Evolutionary conservation across 202 grass and related monocot species (phyloP).

Genomic region (Eragrostis tef): DNA sequence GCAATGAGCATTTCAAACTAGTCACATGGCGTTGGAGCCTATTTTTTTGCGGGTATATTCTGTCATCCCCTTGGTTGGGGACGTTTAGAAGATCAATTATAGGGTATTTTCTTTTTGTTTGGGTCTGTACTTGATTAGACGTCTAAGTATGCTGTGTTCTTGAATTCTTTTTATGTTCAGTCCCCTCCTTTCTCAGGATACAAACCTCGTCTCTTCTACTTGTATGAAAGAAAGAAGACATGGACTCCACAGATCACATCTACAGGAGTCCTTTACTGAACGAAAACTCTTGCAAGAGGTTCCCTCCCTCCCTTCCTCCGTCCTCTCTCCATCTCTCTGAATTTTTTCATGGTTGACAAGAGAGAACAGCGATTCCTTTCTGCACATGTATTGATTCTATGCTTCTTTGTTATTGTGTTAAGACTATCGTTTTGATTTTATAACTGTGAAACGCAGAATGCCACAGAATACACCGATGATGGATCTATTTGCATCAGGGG

Average conservation of each 20-base stretch:
- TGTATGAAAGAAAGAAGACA: constrained; percentile 10
- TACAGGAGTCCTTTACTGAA: constrained; percentile 34
- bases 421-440: constrained; percentile 2
- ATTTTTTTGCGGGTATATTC: neutral
- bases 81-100: neutral
- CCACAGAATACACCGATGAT: constrained; percentile 2
- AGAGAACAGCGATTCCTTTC: too few species aligned
- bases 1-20: neutral
- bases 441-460: neutral
- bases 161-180: neutral
- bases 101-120: neutral
- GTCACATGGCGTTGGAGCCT: neutral
- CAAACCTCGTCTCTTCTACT: neutral
- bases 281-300: constrained; percentile 39
- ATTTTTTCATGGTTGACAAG: too few species aligned
- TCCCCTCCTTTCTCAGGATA: neutral
- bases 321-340: neutral
- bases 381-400: constrained; percentile 12
- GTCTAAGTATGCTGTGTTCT: neutral
- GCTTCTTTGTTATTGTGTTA: neutral
- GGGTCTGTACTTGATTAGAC: neutral
- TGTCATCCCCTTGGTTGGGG: neutral
- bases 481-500: neutral
- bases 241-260: neutral
- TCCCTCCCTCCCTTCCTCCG: neutral